These are phyloP conservation scores for Crataegus laevigata DNA, from an alignment of 306 rosid species.

Conservation along the genomic window DNA sequence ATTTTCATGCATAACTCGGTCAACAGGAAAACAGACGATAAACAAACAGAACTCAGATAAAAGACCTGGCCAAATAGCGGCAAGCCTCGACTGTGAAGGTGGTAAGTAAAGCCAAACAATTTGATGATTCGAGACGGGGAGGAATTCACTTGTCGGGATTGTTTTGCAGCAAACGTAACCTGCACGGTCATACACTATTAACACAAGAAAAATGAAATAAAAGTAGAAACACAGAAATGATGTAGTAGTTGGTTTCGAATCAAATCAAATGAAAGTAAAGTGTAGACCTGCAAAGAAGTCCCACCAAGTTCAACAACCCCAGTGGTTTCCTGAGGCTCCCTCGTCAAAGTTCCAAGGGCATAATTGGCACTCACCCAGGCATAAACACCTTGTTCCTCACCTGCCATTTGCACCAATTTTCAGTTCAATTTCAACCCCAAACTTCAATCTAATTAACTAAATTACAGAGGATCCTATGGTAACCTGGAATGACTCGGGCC, in stretches of 20 bases:
- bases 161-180: slow-evolving; percentile 28
- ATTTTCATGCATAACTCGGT: not conserved
- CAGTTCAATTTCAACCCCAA: not conserved
- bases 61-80: slow-evolving; percentile 45
- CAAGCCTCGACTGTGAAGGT: slow-evolving; percentile 26
- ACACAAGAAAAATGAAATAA: not conserved
- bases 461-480: not conserved
- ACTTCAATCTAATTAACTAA: no score
- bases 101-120: slow-evolving; percentile 38
- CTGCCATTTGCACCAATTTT: slow-evolving; percentile 6
- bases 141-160: slow-evolving; percentile 17
- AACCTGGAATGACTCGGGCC: slow-evolving; percentile 23
- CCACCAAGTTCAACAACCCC: slow-evolving; percentile 53
- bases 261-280: slow-evolving; percentile 9
- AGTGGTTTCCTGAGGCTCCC: slow-evolving; percentile 35
- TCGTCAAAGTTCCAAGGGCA: slow-evolving; percentile 46
- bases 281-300: slow-evolving; percentile 47
- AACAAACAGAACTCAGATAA: not conserved
- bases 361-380: slow-evolving; percentile 53
- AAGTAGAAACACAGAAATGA: not conserved
- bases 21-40: not conserved
- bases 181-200: not conserved
- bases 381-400: slow-evolving; percentile 39
- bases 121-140: slow-evolving; percentile 16
- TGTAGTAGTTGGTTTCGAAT: not conserved